phyloP scores from a whole-genome alignment of 805 yeast species.

The Candida jianshihensis region DNA sequence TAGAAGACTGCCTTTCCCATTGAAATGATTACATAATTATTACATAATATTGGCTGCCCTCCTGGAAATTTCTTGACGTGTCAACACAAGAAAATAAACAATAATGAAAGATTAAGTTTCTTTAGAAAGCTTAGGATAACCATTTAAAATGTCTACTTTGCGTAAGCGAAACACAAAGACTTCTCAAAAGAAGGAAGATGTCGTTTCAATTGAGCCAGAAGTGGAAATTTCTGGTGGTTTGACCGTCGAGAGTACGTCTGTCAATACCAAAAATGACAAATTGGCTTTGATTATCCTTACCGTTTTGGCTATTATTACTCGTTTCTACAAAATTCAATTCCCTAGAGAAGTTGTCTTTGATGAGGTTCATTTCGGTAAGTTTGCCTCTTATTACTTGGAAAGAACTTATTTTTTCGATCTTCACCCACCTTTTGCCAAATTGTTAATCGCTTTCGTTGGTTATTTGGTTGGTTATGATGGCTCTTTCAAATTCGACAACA shows the following conservation, averaged over 20 bases:
- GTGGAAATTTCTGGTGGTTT: neutral
- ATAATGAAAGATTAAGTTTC: too few relatives aligned
- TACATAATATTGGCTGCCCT: too few relatives aligned
- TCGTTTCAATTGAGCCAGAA: neutral
- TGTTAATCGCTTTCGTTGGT: slow-evolving; percentile 86
- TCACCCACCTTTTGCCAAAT: slow-evolving; percentile 97
- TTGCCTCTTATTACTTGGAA: slow-evolving; percentile 79
- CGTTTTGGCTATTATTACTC: slow-evolving; percentile 51
- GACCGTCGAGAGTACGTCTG: neutral
- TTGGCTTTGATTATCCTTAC: slow-evolving; percentile 57
- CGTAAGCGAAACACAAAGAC: slow-evolving; percentile 8
- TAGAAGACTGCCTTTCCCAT: slow-evolving; percentile 65
- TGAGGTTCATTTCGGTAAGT: slow-evolving; percentile 83
- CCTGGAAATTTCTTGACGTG: neutral
- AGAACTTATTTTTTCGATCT: slow-evolving; percentile 92
- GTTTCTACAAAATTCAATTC: slow-evolving; percentile 55
- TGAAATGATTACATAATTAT: too few relatives aligned
- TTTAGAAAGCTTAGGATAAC: too few relatives aligned
- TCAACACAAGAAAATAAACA: neutral
- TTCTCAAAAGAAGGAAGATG: slow-evolving; percentile 1
- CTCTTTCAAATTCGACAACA: slow-evolving; percentile 81
- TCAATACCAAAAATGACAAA: slow-evolving; percentile 21
- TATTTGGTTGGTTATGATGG: slow-evolving; percentile 88
- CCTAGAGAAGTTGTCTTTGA: slow-evolving; percentile 80
- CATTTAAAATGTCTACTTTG: slow-evolving; percentile 2